Evolutionary conservation across 176 grass and related monocot species (phyloP).

Genomic region (Stipa capillata): DNA sequence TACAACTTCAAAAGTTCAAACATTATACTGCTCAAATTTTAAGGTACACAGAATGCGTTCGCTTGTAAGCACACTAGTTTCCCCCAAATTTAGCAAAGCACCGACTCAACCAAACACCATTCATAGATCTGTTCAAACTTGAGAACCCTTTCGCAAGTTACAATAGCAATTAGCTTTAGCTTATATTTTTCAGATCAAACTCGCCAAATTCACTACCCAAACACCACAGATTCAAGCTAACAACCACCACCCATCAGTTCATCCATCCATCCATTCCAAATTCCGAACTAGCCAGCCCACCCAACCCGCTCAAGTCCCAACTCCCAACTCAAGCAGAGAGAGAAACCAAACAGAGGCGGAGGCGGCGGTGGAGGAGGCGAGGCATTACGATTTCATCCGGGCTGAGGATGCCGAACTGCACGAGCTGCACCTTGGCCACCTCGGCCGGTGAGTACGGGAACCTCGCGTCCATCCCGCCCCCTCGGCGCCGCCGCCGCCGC

Average conservation of each 20-base stretch:
- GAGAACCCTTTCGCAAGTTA: background rate
- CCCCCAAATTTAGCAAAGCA: background rate
- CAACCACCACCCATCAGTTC: background rate
- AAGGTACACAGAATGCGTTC: background rate
- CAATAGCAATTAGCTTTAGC: background rate
- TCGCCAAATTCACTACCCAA: background rate
- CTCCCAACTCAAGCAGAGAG: background rate
- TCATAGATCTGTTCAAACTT: background rate
- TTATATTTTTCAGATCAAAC: background rate
- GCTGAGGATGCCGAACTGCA: conserved; percentile 98
- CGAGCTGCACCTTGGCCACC: conserved; percentile 82
- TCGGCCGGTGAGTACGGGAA: conserved; percentile 93
- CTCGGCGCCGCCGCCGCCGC: background rate
- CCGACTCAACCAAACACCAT: background rate
- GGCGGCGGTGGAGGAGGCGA: background rate
- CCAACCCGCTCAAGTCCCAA: background rate
- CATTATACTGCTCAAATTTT: background rate
- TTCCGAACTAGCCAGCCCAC: background rate
- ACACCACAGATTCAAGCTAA: background rate
- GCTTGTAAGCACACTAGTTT: background rate
- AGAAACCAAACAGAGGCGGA: conserved; percentile 8
- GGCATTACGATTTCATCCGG: conserved; percentile 94
- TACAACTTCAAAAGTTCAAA: background rate
- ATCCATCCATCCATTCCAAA: background rate
- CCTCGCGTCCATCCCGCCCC: conserved; percentile 64